Evolutionary conservation across 2,329 filamentous ascomycete species (phyloP).

Genomic region (Xylariaceae sp.): DNA sequence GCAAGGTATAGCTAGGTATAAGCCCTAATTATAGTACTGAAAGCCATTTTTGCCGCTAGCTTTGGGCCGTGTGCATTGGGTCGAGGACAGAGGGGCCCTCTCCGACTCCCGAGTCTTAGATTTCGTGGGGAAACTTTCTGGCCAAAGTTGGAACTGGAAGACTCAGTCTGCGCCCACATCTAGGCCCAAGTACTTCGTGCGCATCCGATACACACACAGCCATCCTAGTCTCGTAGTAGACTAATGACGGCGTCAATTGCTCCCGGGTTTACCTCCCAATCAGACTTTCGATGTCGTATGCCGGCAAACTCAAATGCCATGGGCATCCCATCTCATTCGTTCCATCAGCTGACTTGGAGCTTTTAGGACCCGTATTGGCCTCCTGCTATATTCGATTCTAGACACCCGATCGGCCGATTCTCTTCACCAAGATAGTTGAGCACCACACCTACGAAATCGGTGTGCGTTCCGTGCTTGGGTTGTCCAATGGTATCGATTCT

Average conservation of each 20-base stretch:
- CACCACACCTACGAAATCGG: background rate
- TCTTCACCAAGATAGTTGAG: background rate
- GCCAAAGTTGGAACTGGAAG: too few relatives aligned
- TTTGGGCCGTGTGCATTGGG: background rate
- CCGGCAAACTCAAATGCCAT: constrained; percentile 18
- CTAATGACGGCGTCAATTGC: constrained; percentile 3
- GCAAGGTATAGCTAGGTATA: background rate
- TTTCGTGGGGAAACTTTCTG: constrained; percentile 1
- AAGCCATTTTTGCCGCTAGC: background rate
- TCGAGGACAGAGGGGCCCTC: background rate
- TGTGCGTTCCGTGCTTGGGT: background rate
- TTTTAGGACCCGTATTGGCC: constrained; percentile 1
- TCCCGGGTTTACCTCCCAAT: constrained; percentile 15
- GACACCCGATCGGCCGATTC: background rate
- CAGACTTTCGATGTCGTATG: constrained; percentile 20
- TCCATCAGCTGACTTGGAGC: background rate
- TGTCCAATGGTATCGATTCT: constrained; percentile 4
- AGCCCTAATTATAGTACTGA: background rate
- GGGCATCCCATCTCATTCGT: constrained; percentile 7
- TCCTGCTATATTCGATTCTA: constrained; percentile 1
- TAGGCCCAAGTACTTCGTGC: constrained; percentile 4
- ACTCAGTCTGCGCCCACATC: constrained; percentile 3
- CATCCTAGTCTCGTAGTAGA: constrained; percentile 5
- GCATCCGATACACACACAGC: constrained; percentile 10
- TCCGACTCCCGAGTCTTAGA: background rate